Percentiles rank a stretch among this genome's conserved stretches.
These are phyloP conservation scores for Stachybotrys echinatus DNA, from an alignment of 2,329 filamentous ascomycete species.

Conservation along the genomic window DNA sequence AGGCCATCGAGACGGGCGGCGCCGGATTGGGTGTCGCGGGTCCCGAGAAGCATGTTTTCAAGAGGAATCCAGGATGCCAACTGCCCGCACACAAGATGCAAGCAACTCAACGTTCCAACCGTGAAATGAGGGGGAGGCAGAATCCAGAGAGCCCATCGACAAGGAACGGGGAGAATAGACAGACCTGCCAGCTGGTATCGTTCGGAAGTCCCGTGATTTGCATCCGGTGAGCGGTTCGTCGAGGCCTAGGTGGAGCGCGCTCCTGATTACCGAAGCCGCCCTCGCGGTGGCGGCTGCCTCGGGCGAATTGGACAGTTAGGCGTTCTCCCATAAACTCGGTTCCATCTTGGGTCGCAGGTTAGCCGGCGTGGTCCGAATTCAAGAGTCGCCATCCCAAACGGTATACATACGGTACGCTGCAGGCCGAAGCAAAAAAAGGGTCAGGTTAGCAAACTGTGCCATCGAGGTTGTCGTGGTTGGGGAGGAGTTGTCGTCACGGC, in stretches of 20 bases:
- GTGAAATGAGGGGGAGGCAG: constrained; percentile 19
- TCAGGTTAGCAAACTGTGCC: constrained; percentile 13
- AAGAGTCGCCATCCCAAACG: constrained; percentile 2
- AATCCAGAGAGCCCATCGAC: constrained; percentile 38
- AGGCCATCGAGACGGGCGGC: background rate
- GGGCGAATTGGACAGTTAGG: constrained; percentile 95
- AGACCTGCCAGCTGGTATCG: constrained; percentile 99
- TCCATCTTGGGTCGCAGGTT: constrained; percentile 61
- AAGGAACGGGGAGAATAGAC: constrained; percentile 61
- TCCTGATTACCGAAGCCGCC: constrained; percentile 47
- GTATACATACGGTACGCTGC: constrained; percentile 57
- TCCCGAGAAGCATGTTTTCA: constrained; percentile 7
- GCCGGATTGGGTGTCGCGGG: constrained; percentile 14
- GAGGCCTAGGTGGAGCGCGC: constrained; percentile 65
- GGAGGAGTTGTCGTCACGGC: constrained; percentile 20
- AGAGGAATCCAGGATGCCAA: background rate
- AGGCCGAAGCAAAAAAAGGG: constrained; percentile 5
- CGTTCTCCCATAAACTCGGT: constrained; percentile 97
- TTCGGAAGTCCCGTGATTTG: constrained; percentile 92
- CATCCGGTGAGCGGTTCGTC: constrained; percentile 95
- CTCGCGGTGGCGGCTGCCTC: constrained; percentile 64
- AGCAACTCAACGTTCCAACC: constrained; percentile 21
- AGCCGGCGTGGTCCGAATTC: constrained; percentile 12
- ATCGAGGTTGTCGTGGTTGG: background rate
- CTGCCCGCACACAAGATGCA: background rate